phyloP scores from a whole-genome alignment of 2,329 filamentous ascomycete species.

The Rutstroemia sp. region DNA sequence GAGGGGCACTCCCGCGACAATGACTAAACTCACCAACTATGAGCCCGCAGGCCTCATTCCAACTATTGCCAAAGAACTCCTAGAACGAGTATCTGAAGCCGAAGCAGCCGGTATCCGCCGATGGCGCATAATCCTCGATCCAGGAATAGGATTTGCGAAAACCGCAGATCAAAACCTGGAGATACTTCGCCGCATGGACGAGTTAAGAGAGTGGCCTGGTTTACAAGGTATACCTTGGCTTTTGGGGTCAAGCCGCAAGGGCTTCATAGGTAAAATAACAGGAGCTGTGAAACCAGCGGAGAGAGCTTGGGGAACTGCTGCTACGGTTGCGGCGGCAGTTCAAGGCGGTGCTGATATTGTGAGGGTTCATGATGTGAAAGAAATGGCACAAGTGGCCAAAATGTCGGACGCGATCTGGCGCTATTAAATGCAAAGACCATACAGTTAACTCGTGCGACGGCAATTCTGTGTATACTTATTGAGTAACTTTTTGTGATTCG shows the following conservation, averaged over 20 bases:
- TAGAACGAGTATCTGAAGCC: constrained; percentile 60
- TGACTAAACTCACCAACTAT: constrained; percentile 51
- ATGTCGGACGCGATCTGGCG: constrained; percentile 95
- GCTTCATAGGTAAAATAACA: constrained; percentile 78
- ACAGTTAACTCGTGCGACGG: too few species aligned
- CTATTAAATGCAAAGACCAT: neutral
- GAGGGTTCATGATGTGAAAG: constrained; percentile 79
- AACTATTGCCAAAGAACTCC: constrained; percentile 49
- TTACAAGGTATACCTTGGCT: constrained; percentile 76
- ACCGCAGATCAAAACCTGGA: constrained; percentile 72
- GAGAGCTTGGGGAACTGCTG: constrained; percentile 78
- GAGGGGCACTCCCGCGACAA: constrained; percentile 61
- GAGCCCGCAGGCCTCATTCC: constrained; percentile 43
- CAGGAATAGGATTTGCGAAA: constrained; percentile 92
- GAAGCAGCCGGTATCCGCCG: constrained; percentile 74
- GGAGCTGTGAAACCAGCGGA: constrained; percentile 63
- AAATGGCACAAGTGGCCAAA: constrained; percentile 77
- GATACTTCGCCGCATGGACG: constrained; percentile 59
- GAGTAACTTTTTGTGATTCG: too few species aligned
- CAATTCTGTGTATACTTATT: too few species aligned
- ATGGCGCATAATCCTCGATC: constrained; percentile 93
- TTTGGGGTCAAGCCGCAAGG: constrained; percentile 80
- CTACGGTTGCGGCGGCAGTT: constrained; percentile 77
- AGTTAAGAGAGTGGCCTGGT: constrained; percentile 56
- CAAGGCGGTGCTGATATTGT: constrained; percentile 86